Conservation (phyloP, 805 yeast species). For the Ogataea paraovalis region DNA sequence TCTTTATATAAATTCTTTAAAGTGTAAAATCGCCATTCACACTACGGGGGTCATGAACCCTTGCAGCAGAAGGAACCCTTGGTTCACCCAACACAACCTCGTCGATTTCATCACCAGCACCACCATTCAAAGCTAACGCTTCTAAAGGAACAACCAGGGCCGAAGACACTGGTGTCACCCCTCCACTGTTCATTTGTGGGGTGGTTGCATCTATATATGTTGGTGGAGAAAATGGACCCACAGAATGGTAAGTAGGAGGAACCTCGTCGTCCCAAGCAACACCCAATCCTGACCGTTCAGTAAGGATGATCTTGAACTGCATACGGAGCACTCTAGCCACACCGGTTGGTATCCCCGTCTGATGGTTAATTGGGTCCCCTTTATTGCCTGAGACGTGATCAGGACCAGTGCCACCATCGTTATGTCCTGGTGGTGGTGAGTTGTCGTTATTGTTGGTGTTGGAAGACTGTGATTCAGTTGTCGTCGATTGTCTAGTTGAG, state of each 20-base stretch:
- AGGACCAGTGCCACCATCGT: slow-evolving; percentile 31
- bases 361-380: slow-evolving; percentile 25
- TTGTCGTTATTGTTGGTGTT: slow-evolving; percentile 1
- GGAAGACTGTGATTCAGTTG: slow-evolving; percentile 3
- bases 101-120: slow-evolving; percentile 2
- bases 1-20: too few species aligned
- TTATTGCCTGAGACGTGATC: slow-evolving; percentile 27
- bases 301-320: slow-evolving; percentile 82
- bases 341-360: slow-evolving; percentile 80
- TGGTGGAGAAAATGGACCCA: slow-evolving; percentile 83
- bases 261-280: slow-evolving; percentile 99
- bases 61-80: slow-evolving; percentile 9
- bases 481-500: slow-evolving; percentile 1
- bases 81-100: slow-evolving; percentile 16
- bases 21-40: background rate
- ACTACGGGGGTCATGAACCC: slow-evolving; percentile 1
- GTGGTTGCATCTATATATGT: slow-evolving; percentile 47
- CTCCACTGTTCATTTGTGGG: background rate
- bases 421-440: slow-evolving; percentile 4
- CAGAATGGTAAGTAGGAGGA: slow-evolving; percentile 92
- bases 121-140: background rate
- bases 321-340: slow-evolving; percentile 91
- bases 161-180: slow-evolving; percentile 13
- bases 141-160: slow-evolving; percentile 24
- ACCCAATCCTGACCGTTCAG: slow-evolving; percentile 93